phyloP scores from a whole-genome alignment of 2,329 filamentous ascomycete genomes.

The Aureobasidium uvarum region DNA sequence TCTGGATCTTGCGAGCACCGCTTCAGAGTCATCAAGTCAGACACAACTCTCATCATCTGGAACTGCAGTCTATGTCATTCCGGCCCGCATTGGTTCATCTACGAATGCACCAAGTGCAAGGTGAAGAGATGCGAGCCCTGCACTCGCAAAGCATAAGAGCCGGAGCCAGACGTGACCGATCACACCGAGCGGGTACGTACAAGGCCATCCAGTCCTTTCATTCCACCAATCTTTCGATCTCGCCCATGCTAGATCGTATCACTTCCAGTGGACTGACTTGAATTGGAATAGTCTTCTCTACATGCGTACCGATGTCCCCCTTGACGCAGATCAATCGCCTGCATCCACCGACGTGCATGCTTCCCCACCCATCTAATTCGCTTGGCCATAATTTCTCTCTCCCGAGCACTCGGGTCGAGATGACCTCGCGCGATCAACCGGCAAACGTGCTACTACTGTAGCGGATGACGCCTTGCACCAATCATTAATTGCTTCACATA shows the following conservation, averaged over 20 bases:
- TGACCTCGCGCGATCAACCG: constrained; percentile 16
- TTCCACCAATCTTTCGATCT: not conserved
- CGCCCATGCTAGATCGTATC: not conserved
- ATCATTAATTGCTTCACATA: not conserved
- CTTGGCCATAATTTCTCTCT: constrained; percentile 10
- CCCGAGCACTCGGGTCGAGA: constrained; percentile 12
- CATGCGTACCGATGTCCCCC: constrained; percentile 12
- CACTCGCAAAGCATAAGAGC: constrained; percentile 43
- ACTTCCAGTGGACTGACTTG: constrained; percentile 11
- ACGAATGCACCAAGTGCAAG: constrained; percentile 52
- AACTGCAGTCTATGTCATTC: constrained; percentile 54
- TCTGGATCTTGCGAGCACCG: constrained; percentile 49
- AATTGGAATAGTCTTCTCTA: constrained; percentile 7
- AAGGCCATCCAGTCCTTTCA: constrained; percentile 2
- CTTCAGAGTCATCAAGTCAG: constrained; percentile 54
- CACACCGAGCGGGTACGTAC: constrained; percentile 10
- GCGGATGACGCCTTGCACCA: not conserved
- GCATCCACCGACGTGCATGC: constrained; percentile 23
- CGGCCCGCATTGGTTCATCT: constrained; percentile 53
- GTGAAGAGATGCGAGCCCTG: constrained; percentile 52
- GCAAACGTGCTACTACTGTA: not conserved
- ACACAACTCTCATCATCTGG: constrained; percentile 53
- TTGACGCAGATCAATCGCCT: constrained; percentile 24
- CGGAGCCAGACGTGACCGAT: not conserved
- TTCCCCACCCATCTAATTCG: constrained; percentile 19